These are phyloP conservation scores for Lactarius hengduanensis DNA, from an alignment of 768 basidiomycete species.

Conservation along the genomic window DNA sequence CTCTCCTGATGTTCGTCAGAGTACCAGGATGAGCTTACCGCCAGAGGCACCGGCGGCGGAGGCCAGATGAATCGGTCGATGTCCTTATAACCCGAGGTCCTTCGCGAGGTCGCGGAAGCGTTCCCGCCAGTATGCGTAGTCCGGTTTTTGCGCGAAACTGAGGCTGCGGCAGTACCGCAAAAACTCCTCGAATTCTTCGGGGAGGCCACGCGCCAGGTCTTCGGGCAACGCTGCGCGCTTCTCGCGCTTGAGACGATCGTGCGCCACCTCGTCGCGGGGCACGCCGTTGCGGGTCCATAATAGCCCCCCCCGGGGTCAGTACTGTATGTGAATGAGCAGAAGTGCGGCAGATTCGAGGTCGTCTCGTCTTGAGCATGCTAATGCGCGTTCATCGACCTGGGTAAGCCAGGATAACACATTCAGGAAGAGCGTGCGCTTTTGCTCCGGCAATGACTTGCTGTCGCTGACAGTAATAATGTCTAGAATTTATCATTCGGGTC, in stretches of 20 bases:
- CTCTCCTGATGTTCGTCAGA: neutral
- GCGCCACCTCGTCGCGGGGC: constrained; percentile 66
- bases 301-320: constrained; percentile 70
- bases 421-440: constrained; percentile 47
- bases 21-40: constrained; percentile 30
- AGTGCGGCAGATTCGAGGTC: constrained; percentile 75
- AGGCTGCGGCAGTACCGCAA: constrained; percentile 64
- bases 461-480: no score
- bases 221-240: constrained; percentile 62
- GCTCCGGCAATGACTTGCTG: constrained; percentile 57
- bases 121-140: constrained; percentile 64
- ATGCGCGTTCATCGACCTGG: constrained; percentile 1
- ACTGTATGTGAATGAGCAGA: constrained; percentile 82
- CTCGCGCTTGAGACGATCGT: constrained; percentile 51
- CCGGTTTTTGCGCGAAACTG: constrained; percentile 64
- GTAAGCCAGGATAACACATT: neutral
- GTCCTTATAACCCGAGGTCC: constrained; percentile 55
- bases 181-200: constrained; percentile 73
- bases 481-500: constrained; percentile 2
- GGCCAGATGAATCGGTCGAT: constrained; percentile 70
- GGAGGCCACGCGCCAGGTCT: constrained; percentile 65
- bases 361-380: constrained; percentile 79
- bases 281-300: constrained; percentile 81
- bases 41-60: constrained; percentile 6
- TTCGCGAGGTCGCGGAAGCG: constrained; percentile 62